Base-by-base conservation (phyloP, 176 grass and related monocot species). In the Stipa capillata region DNA sequence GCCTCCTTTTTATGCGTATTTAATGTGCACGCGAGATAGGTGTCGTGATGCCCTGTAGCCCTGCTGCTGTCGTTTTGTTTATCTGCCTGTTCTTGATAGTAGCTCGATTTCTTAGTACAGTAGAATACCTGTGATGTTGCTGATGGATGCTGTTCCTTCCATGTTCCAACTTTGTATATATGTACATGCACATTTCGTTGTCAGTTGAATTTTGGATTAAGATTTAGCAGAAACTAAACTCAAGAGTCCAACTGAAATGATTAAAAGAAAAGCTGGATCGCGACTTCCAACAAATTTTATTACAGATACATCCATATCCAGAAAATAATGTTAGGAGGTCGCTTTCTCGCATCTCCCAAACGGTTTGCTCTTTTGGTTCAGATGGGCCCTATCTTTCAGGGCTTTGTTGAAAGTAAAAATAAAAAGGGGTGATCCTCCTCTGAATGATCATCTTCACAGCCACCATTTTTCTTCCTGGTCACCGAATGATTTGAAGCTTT, bases 251-350 rank as follows among this genome's bases (percentile, higher is more conserved):
- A 6, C 16, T 65, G 6, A 13, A 33, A 20, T 33, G 7, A 66
- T 42, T 49, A 42, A 40, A 43, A 4, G 57, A 73, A 55, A 55
- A 8, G 0, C 1, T 14, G 13, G 41, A 84, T 34, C 7, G 81
- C 15, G 75, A 79, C 81, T 73, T 32, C 32, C 32, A 66, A 74
- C 59, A 79, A 65, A 79, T 60, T 73, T 84, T 51, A 79, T 79
- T 64, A 58, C 60, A 45, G 32, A 35, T 62, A 18, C 65, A 74
- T 55, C 62, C 78, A 72, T 78, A 65, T 87, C 85, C 54, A 64
- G 66, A 24, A 45, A 65, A 77, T 70, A 52, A 60, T 76, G 53
- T 32, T 34, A 44, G 33, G 61, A 2, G 7, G 79, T 87, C 72
- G 21, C 85, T 77, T 77, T 69, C 67, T 72, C 24, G 64, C 83